phyloP scores from a whole-genome alignment of 1,139 yeast genomes.

The Entelexis sorbosivorans region DNA sequence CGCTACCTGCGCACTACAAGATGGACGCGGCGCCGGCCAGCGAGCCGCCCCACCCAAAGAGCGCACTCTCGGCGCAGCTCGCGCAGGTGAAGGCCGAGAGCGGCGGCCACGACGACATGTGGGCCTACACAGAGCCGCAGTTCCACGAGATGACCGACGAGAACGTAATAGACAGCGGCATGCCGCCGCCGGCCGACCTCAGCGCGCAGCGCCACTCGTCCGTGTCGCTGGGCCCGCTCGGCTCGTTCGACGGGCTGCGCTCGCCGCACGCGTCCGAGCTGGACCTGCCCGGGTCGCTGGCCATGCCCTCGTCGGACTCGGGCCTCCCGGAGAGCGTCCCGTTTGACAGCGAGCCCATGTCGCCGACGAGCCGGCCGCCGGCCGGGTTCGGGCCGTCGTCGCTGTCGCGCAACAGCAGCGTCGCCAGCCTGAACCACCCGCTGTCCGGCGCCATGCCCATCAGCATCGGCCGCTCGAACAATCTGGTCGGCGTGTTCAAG shows the following conservation, averaged over 20 bases:
- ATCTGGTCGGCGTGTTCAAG: conserved; percentile 20
- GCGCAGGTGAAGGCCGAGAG: conserved; percentile 15
- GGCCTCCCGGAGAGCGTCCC: conserved; percentile 4
- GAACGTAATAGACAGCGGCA: background rate
- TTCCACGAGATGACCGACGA: background rate
- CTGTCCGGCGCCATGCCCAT: conserved; percentile 16
- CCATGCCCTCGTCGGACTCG: conserved; percentile 1
- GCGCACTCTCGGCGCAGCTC: conserved; percentile 20
- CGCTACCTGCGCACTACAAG: background rate
- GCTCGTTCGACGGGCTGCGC: conserved; percentile 6
- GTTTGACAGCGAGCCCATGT: conserved; percentile 16
- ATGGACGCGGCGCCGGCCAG: background rate
- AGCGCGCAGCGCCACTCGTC: background rate
- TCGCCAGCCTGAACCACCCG: conserved; percentile 14
- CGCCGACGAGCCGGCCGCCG: conserved; percentile 20
- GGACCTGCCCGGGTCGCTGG: background rate
- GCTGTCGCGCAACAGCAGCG: conserved; percentile 16
- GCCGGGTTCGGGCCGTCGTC: conserved; percentile 3
- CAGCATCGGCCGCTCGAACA: conserved; percentile 14
- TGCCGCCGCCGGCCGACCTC: background rate
- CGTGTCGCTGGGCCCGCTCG: background rate
- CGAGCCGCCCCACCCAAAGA: conserved; percentile 11
- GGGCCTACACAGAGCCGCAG: conserved; percentile 3
- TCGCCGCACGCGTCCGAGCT: conserved; percentile 3
- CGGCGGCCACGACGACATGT: conserved; percentile 2